Percentiles rank a stretch among this genome's conserved stretches.
phyloP scores from a whole-genome alignment of 345 rosid species.

The Garcia nutans region DNA sequence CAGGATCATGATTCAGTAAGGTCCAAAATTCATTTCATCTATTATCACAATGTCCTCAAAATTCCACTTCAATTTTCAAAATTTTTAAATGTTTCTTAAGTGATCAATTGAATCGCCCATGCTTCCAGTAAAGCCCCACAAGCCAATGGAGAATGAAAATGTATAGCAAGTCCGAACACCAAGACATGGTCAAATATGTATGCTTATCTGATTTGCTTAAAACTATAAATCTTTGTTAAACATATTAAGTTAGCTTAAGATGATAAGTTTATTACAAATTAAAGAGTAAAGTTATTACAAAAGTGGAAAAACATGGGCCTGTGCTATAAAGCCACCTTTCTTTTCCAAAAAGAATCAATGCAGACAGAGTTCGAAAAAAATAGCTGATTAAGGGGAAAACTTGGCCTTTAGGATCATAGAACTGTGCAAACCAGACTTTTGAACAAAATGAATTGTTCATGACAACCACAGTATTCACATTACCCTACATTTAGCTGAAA shows the following conservation, averaged over 20 bases:
- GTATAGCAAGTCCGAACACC: neutral
- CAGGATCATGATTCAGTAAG: neutral
- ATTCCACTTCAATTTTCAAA: neutral
- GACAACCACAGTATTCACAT: neutral
- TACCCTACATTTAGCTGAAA: neutral
- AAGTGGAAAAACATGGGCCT: neutral
- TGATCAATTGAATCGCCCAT: neutral
- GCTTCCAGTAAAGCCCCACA: neutral
- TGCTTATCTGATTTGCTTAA: neutral
- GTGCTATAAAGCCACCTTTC: neutral
- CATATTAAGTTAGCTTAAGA: neutral
- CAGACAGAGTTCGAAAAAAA: neutral
- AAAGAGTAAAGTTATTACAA: neutral
- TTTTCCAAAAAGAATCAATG: neutral
- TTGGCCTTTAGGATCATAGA: neutral
- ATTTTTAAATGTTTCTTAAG: neutral
- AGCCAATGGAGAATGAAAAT: neutral
- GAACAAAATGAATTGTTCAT: neutral
- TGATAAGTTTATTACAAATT: neutral
- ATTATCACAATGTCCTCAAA: neutral
- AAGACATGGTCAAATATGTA: neutral
- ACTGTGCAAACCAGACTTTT: neutral
- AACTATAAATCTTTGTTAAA: neutral
- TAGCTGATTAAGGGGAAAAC: neutral
- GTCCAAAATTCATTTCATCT: neutral